Evolutionary conservation across 345 rosid species (phyloP), one percentile per base, ranked within the genome.

Genomic region (Pugionium dolabratum): DNA sequence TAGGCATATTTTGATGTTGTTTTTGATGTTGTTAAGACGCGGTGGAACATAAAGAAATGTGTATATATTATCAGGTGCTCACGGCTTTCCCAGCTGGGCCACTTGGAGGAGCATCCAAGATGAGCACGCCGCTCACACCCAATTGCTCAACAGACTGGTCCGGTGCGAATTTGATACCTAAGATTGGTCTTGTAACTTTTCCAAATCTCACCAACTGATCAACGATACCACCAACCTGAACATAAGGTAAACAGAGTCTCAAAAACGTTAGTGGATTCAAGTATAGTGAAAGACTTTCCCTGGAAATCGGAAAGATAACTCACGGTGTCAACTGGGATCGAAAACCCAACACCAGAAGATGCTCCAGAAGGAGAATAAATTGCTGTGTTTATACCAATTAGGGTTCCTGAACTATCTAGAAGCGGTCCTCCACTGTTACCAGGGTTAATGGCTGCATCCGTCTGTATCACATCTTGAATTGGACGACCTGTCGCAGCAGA

Each of bases 21-120:
- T 18, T 18, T 18, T 18, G 18, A 18, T 18, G 18, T 18, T 18
- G 18, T 18, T 18, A 18, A 18, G 18, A 18, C 18, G 18, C 18
- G 18, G 18, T 18, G 18, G 18, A 18, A 18, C 18, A 18, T 18
- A 18, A 18, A 18, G 18, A 18, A 18, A 18, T 18, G 18, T 18
- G 18, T 18, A 18, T 18, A 18, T 18, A 18, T 18, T 18, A 18
- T 18, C 18, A 18, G 18, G 18, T 39, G 54, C 83, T 70, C 86
- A 93, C 97, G 56, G 98, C 98, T 82, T 90, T 93, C 11, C 98
- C 97, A 4, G 98, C 97, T 36, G 98, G 98, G 58, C 98, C 98
- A 81, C 72, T 81, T 31, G 76, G 65, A 7, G 98, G 97, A 74
- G 98, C 98, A 57, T 93, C 98, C 62, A 93, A 83, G 59, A 93